phyloP scores from a whole-genome alignment of 257 asterid genomes.

The Pogostemon cablin region DNA sequence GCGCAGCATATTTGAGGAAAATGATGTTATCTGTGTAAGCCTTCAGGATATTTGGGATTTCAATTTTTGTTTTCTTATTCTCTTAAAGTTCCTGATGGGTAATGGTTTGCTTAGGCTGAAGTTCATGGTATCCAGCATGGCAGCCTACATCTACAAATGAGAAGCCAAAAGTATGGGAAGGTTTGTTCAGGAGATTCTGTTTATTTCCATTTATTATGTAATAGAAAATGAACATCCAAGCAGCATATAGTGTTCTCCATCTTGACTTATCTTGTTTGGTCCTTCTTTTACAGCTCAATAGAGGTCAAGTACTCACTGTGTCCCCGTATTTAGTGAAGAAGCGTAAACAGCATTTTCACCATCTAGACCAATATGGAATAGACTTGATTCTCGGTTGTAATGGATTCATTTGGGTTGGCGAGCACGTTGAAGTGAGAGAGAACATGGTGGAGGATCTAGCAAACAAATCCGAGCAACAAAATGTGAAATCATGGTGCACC shows the following conservation, averaged over 20 bases:
- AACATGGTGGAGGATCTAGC: conserved; percentile 61
- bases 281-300: conserved; percentile 61
- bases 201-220: neutral
- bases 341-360: conserved; percentile 87
- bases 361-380: conserved; percentile 73
- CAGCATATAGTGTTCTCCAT: conserved; percentile 1
- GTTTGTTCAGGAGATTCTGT: conserved; percentile 37
- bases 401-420: conserved; percentile 93
- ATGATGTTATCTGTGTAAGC: conserved; percentile 92
- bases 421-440: conserved; percentile 74
- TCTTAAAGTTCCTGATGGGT: conserved; percentile 7
- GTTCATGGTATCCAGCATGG: conserved; percentile 96
- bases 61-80: neutral
- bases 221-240: neutral
- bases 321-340: conserved; percentile 87
- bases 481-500: conserved; percentile 33
- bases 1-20: conserved; percentile 91
- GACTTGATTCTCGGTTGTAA: conserved; percentile 91
- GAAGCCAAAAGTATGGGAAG: conserved; percentile 98
- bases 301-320: conserved; percentile 72
- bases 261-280: neutral
- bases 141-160: conserved; percentile 83
- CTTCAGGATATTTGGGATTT: neutral
- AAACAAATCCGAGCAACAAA: conserved; percentile 51
- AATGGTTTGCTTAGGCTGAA: conserved; percentile 65